These are phyloP conservation scores for Adansonia rubrostipa DNA, from an alignment of 441 rosid genomes.

Conservation along the genomic window DNA sequence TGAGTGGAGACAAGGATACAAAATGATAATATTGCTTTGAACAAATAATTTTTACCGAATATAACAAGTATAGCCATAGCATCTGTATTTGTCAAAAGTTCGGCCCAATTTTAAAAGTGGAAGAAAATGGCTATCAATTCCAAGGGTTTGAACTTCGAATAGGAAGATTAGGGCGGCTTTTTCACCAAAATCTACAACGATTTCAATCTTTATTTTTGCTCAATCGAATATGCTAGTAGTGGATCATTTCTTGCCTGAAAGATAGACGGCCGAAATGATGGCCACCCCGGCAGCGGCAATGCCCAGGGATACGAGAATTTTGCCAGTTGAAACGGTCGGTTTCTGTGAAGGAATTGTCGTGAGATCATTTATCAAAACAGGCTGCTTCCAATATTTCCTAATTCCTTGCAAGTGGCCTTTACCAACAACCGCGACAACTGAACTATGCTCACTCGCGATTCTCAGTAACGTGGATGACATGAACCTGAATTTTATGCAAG, in stretches of 20 bases:
- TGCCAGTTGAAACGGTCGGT: slow-evolving; percentile 47
- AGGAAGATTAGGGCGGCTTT: background rate
- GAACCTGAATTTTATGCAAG: slow-evolving; percentile 52
- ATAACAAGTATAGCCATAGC: background rate
- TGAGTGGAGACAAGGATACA: background rate
- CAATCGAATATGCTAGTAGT: background rate
- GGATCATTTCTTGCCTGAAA: slow-evolving; percentile 50
- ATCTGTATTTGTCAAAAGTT: background rate
- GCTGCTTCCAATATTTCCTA: slow-evolving; percentile 80
- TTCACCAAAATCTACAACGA: background rate
- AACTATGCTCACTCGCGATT: slow-evolving; percentile 67
- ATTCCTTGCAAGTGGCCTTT: slow-evolving; percentile 94
- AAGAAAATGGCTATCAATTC: background rate
- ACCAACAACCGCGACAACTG: slow-evolving; percentile 91
- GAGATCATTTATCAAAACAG: slow-evolving; percentile 68
- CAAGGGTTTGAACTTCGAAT: background rate
- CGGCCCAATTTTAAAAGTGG: background rate
- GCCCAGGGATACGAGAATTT: slow-evolving; percentile 70
- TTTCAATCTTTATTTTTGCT: background rate
- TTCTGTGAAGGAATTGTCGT: slow-evolving; percentile 60
- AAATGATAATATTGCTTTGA: slow-evolving; percentile 4
- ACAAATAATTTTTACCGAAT: background rate
- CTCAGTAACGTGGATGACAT: slow-evolving; percentile 65
- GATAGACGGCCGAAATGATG: slow-evolving; percentile 66
- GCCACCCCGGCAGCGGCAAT: slow-evolving; percentile 75